Evolutionary conservation across 805 yeast species (phyloP).

Genomic region (Saccharomyces eubayanus): DNA sequence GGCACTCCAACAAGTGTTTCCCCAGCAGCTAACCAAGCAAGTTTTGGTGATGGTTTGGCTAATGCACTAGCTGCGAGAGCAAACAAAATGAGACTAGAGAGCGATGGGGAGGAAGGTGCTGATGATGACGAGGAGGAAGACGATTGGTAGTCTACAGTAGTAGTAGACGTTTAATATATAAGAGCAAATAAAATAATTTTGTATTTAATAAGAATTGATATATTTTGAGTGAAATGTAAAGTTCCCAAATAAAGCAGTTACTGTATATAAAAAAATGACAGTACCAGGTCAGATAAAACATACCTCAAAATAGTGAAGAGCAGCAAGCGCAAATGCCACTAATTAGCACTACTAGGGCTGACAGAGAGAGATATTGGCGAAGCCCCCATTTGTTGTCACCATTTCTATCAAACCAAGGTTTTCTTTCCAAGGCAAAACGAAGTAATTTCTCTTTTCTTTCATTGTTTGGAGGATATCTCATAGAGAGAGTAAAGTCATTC

Average conservation of each 20-base stretch:
- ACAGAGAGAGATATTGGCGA: not conserved
- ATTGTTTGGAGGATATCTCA: slow-evolving; percentile 60
- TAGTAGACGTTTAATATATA: not conserved
- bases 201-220: not conserved
- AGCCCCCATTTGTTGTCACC: slow-evolving; percentile 23
- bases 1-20: slow-evolving; percentile 13
- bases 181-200: not conserved
- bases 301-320: not conserved
- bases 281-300: not conserved
- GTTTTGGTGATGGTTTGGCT: slow-evolving; percentile 71
- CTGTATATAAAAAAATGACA: not conserved
- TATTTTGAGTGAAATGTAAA: not conserved
- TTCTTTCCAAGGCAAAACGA: slow-evolving; percentile 24
- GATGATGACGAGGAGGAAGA: slow-evolving; percentile 50
- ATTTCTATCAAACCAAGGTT: slow-evolving; percentile 32
- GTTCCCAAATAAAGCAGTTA: not conserved
- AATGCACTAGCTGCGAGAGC: slow-evolving; percentile 75
- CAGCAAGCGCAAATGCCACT: not conserved
- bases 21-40: slow-evolving; percentile 17
- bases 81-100: slow-evolving; percentile 46
- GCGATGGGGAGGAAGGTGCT: slow-evolving; percentile 63
- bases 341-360: not conserved
- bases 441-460: slow-evolving; percentile 28
- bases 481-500: slow-evolving; percentile 49
- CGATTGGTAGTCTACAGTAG: slow-evolving; percentile 23